Evolutionary conservation across 1,139 yeast genomes (phyloP), one percentile per base, ranked within the genome.

Genomic region (Candida tetrigidarum): DNA sequence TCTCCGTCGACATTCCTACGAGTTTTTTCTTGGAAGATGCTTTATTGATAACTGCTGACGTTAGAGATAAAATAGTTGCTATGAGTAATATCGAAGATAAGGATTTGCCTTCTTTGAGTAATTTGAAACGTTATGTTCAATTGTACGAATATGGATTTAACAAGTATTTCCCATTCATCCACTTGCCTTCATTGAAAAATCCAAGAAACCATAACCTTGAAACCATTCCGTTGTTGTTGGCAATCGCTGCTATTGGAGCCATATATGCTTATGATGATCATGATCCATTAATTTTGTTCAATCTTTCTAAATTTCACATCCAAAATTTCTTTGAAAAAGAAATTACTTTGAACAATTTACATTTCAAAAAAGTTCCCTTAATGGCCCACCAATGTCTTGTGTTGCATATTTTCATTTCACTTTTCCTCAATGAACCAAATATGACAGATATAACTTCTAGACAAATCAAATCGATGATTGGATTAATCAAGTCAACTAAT

Each of bases 201-300:
- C 75, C 81, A 0, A 66, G 75, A 56, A 82, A 80, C 14, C 73
- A 74, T 36, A 74, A 75, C 50, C 63, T 74, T 46, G 88, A 84
- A 42, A 86, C 86, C 59, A 82, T 86, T 47, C 93, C 96, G 1
- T 69, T 91, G 44, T 63, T 90, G n/a, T 69, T 90, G 44, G 80
- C 93, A 10, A 87, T 91, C 81, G 86, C 96, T 1, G 86, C 96
- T 18, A 81, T 91, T 49, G 98, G 98, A 36, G 96, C 97, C 0
- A 71, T 91, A 22, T 89, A 89, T 57, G 81, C 88, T 1, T 89
- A 86, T 64, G 96, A 91, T 61, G 86, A 88, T 20, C 71, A 83
- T 32, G 87, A 87, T 58, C 87, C 96, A 0, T 75, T 86, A 54
- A 73, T 87, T 16, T 70, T 91, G 44, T 90, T 88, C 66, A 90